Conservation (phyloP, 2,329 filamentous ascomycete genomes). For the Whalleya microplaca region DNA sequence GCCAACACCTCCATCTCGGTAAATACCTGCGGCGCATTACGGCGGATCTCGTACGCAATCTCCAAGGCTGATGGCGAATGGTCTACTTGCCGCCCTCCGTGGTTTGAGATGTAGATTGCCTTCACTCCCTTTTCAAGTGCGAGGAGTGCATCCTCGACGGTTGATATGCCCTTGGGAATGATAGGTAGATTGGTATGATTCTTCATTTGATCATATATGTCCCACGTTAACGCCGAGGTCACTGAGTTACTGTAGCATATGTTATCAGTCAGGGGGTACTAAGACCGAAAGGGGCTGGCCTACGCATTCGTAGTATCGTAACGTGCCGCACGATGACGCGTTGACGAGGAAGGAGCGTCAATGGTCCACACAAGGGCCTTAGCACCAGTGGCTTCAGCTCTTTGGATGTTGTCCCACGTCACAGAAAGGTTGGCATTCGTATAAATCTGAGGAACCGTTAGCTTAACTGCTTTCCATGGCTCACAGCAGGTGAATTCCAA, state of each 20-base stretch:
- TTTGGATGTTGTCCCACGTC: constrained; percentile 25
- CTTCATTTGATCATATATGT: constrained; percentile 30
- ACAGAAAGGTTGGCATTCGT: constrained; percentile 30
- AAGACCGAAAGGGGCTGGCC: constrained; percentile 19
- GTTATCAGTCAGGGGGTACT: not conserved
- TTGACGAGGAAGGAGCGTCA: constrained; percentile 30
- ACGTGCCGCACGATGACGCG: constrained; percentile 30
- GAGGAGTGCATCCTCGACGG: constrained; percentile 37
- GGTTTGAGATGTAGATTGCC: constrained; percentile 41
- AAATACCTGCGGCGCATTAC: constrained; percentile 36
- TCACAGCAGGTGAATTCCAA: not conserved
- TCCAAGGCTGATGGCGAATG: constrained; percentile 35
- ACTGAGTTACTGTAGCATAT: not conserved
- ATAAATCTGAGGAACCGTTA: constrained; percentile 13
- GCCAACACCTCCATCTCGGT: constrained; percentile 37
- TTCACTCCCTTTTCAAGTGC: constrained; percentile 34
- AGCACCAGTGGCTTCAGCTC: constrained; percentile 21
- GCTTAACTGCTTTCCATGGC: not conserved
- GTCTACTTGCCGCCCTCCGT: constrained; percentile 42
- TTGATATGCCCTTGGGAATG: constrained; percentile 40
- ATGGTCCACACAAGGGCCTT: constrained; percentile 35
- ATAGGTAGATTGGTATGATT: constrained; percentile 33
- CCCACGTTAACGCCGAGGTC: constrained; percentile 23
- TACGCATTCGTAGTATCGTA: constrained; percentile 29
- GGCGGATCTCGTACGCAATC: constrained; percentile 35